phyloP scores from a whole-genome alignment of 1,284 basidiomycete species.

The Cerioporus squamosus region DNA sequence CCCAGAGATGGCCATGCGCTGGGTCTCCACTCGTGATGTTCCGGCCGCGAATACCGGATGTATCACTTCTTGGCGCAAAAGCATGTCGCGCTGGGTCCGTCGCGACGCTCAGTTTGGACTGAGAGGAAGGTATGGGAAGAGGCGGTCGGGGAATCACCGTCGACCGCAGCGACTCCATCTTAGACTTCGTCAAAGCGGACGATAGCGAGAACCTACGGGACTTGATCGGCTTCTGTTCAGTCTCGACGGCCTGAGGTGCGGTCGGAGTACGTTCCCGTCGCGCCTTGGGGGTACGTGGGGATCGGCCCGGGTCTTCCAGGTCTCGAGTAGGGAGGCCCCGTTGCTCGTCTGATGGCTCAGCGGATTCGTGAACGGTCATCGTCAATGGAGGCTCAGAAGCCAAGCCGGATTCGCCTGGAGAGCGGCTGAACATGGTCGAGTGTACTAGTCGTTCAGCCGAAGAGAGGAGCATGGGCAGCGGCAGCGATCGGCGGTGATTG shows the following conservation, averaged over 20 bases:
- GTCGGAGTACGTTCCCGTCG: constrained; percentile 20
- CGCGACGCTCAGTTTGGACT: background rate
- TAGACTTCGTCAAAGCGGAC: constrained; percentile 27
- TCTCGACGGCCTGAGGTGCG: constrained; percentile 11
- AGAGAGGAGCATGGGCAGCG: constrained; percentile 21
- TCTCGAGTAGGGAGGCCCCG: background rate
- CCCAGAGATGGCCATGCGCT: constrained; percentile 10
- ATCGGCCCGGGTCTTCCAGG: background rate
- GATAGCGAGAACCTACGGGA: constrained; percentile 32
- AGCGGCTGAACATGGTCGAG: constrained; percentile 4
- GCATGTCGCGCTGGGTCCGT: background rate
- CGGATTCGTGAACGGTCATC: background rate
- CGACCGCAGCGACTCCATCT: constrained; percentile 25
- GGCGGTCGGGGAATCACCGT: constrained; percentile 33
- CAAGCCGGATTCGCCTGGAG: background rate
- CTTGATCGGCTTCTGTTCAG: constrained; percentile 6
- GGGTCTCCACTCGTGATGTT: background rate
- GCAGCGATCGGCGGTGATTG: constrained; percentile 25
- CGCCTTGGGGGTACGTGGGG: constrained; percentile 15
- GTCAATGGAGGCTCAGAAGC: background rate
- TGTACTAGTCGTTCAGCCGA: constrained; percentile 8
- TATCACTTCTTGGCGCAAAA: background rate
- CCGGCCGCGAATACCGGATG: background rate
- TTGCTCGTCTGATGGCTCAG: background rate
- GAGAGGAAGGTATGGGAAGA: constrained; percentile 19